Percentiles rank a stretch among this genome's conserved stretches.
phyloP scores from a whole-genome alignment of 2,329 filamentous ascomycete species.

The Hortaea werneckii region DNA sequence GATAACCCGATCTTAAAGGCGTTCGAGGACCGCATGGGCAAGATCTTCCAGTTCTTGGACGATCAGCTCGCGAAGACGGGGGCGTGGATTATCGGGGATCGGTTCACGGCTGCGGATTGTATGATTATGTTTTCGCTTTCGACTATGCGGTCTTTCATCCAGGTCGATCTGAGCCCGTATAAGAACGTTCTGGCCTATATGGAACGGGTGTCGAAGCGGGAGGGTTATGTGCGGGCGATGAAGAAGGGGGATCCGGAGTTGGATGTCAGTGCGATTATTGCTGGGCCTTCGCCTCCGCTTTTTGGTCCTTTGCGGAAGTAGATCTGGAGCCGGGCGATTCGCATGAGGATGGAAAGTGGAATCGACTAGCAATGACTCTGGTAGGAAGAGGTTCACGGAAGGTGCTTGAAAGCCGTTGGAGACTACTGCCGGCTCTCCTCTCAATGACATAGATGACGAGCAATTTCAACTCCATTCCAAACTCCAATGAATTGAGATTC shows the following conservation, averaged over 20 bases:
- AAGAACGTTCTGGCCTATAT: constrained; percentile 21
- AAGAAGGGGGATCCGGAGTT: constrained; percentile 24
- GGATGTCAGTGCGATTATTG: constrained; percentile 13
- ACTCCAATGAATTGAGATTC: constrained; percentile 20
- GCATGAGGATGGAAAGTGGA: background rate
- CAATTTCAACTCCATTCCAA: constrained; percentile 60
- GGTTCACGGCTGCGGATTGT: constrained; percentile 56
- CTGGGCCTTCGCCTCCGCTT: constrained; percentile 12
- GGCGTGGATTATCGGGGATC: constrained; percentile 48
- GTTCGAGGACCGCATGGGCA: constrained; percentile 26
- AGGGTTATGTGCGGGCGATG: constrained; percentile 22
- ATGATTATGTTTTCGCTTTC: constrained; percentile 54
- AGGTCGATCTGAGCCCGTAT: constrained; percentile 13
- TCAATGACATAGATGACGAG: constrained; percentile 75
- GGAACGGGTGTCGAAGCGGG: constrained; percentile 15
- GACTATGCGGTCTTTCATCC: constrained; percentile 40
- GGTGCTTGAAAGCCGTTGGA: too few species aligned
- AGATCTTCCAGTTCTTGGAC: constrained; percentile 39
- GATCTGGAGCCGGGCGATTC: background rate
- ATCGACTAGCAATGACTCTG: too few species aligned
- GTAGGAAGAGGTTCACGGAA: too few species aligned
- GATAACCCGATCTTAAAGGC: constrained; percentile 23
- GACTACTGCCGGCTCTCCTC: constrained; percentile 24
- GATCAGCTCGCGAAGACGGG: constrained; percentile 35
- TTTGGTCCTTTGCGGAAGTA: background rate